Base-by-base conservation (phyloP, 2,329 filamentous ascomycete species). In the Epichloe uncinata region DNA sequence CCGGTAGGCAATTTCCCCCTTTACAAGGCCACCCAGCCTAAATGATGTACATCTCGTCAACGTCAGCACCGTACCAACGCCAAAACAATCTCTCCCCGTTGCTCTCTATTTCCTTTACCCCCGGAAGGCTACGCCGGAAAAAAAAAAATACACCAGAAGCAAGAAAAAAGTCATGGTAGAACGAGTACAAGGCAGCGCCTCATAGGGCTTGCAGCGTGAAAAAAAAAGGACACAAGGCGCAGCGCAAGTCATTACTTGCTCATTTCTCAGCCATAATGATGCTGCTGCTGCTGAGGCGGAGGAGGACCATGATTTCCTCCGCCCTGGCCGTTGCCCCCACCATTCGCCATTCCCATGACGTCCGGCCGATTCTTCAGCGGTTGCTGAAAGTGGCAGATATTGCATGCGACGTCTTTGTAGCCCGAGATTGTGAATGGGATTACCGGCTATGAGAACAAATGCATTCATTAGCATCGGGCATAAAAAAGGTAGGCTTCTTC, bases 371-470 rank as follows among this genome's bases (percentile, higher is more conserved):
- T 71, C 55, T 77, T 71, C 49, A 84, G 72, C 9, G 80, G 79
- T 63, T 90, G 84, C 55, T 79, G 75, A 63, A 87, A 89, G 63
- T 83, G 80, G 74, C 85, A 91, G 63, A 89, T 81, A 60, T 80
- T 74, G 70, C 85, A 91, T 52, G 74, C 71, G 50, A 91, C 75
- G 59, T 88, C 84, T 57, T 82, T 72, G 66, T 83, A 82, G 49
- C 79, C 79, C 51, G 78, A 74, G 55, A 82, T 71, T 43, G 78
- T 82, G 60, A 89, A 82, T 0, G 85, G 85, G 26, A 90, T 73
- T 43, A 90, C 65, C 45, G 85, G 85, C 76, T 83, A 53, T 33
- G n/a, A 38, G 53, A 35, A 33, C 20, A 45, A 34, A 26, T n/a
- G 35, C 15, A 37, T 13, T 5, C 35, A 2, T 37, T 7, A 37